Percentiles rank a stretch among this genome's conserved stretches.
These are phyloP conservation scores for Mimosa bimucronata DNA, from an alignment of 306 rosid species.

Conservation along the genomic window DNA sequence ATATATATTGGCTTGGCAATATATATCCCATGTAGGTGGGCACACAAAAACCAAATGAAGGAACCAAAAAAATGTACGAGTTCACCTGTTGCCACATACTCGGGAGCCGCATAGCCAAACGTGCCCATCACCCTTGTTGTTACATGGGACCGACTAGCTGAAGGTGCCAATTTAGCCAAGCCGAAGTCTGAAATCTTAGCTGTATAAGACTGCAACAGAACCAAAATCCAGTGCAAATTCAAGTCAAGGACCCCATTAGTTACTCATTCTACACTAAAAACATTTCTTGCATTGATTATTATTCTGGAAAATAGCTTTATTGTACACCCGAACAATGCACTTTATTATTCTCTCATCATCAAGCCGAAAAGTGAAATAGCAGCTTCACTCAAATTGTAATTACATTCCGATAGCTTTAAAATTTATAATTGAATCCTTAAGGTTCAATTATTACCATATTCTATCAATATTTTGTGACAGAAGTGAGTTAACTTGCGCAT, in stretches of 20 bases:
- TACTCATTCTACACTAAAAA: neutral
- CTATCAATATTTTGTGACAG: neutral
- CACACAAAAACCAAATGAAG: neutral
- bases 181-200: slow-evolving; percentile 98
- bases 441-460: neutral
- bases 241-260: neutral
- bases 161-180: slow-evolving; percentile 95
- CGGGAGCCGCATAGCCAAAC: slow-evolving; percentile 96
- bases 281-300: neutral
- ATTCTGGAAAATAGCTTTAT: neutral
- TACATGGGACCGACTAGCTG: slow-evolving; percentile 93
- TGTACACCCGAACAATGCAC: neutral
- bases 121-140: slow-evolving; percentile 98
- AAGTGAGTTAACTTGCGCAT: neutral
- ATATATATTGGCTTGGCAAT: too few relatives aligned
- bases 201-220: slow-evolving; percentile 62
- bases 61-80: neutral
- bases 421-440: neutral
- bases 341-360: neutral
- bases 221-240: slow-evolving; percentile 22
- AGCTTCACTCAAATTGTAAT: neutral
- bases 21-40: neutral
- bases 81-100: slow-evolving; percentile 87
- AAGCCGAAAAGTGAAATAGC: neutral
- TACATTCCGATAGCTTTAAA: neutral